Evolutionary conservation across 495 filamentous ascomycete genomes (phyloP).

Genomic region (Endocarpon pusillum): DNA sequence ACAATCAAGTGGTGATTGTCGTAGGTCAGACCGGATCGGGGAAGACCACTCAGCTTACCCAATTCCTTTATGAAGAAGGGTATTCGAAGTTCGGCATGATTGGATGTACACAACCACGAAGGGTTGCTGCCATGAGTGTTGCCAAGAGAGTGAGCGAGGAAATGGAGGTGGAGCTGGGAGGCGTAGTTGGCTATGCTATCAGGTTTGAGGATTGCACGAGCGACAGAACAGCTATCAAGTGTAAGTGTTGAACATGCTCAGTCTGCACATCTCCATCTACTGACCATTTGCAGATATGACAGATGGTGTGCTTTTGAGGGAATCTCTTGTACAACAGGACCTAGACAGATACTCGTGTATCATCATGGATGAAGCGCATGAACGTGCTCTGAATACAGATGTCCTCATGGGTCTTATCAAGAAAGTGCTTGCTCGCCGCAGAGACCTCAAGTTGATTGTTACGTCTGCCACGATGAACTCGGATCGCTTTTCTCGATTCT

Average conservation of each 20-base stretch:
- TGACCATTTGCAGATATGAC: slow-evolving; percentile 59
- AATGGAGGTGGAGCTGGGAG: slow-evolving; percentile 92
- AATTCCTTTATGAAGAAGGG: slow-evolving; percentile 88
- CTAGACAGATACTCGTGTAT: slow-evolving; percentile 95
- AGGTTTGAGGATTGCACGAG: slow-evolving; percentile 98
- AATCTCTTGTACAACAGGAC: slow-evolving; percentile 80
- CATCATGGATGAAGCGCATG: slow-evolving; percentile 99
- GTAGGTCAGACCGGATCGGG: slow-evolving; percentile 94
- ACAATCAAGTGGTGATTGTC: slow-evolving; percentile 94
- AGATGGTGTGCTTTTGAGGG: slow-evolving; percentile 85
- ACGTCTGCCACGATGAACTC: slow-evolving; percentile 99
- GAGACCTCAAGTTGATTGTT: slow-evolving; percentile 92
- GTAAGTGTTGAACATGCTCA: slow-evolving; percentile 17
- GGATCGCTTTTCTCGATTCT: slow-evolving; percentile 90
- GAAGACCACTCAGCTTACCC: slow-evolving; percentile 91
- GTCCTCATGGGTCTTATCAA: slow-evolving; percentile 96
- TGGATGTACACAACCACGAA: slow-evolving; percentile 84
- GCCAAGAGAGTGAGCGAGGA: slow-evolving; percentile 97
- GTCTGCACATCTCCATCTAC: slow-evolving; percentile 1
- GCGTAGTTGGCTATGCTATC: slow-evolving; percentile 87
- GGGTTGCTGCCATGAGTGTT: slow-evolving; percentile 97
- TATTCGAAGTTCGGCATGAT: slow-evolving; percentile 79
- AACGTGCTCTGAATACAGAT: slow-evolving; percentile 91
- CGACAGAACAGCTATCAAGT: slow-evolving; percentile 89
- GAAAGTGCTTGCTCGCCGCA: slow-evolving; percentile 76